These are phyloP conservation scores for Trichosporon faecale DNA, from an alignment of 1,284 basidiomycete genomes.

Conservation along the genomic window DNA sequence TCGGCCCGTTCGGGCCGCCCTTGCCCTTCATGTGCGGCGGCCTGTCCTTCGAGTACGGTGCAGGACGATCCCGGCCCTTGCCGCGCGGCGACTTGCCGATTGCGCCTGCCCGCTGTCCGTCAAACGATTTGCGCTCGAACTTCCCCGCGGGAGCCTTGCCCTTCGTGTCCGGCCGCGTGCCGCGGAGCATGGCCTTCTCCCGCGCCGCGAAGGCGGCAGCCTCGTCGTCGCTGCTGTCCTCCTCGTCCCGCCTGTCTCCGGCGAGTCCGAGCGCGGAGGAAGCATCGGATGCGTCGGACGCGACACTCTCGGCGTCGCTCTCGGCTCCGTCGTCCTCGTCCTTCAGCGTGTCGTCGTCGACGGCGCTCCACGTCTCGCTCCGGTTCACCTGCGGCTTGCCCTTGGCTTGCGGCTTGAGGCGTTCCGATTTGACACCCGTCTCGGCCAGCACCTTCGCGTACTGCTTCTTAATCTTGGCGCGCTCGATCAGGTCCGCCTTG, in stretches of 20 bases:
- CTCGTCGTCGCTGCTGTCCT: conserved; percentile 11
- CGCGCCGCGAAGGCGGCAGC: conserved; percentile 15
- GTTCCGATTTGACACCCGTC: conserved; percentile 1
- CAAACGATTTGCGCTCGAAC: conserved; percentile 8
- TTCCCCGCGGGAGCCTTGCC: not conserved
- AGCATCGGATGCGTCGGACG: conserved; percentile 10
- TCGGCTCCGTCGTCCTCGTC: conserved; percentile 11
- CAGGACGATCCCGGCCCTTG: conserved; percentile 3
- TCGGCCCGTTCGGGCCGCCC: too few species aligned
- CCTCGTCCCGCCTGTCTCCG: conserved; percentile 7
- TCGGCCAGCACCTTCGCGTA: conserved; percentile 55
- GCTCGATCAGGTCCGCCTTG: conserved; percentile 56
- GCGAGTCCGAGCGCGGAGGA: conserved; percentile 9
- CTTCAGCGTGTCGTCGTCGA: conserved; percentile 15
- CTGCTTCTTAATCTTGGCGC: conserved; percentile 56
- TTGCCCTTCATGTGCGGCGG: conserved; percentile 1
- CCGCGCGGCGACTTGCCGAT: not conserved
- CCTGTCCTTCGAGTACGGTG: not conserved
- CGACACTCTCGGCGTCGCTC: conserved; percentile 1
- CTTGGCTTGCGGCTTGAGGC: not conserved
- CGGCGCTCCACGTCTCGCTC: not conserved
- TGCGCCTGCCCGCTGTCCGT: not conserved
- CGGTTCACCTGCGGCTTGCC: not conserved
- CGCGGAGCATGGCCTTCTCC: not conserved
- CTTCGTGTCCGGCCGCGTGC: not conserved